phyloP scores from a whole-genome alignment of 345 rosid species.

The Boechera divaricarpa region DNA sequence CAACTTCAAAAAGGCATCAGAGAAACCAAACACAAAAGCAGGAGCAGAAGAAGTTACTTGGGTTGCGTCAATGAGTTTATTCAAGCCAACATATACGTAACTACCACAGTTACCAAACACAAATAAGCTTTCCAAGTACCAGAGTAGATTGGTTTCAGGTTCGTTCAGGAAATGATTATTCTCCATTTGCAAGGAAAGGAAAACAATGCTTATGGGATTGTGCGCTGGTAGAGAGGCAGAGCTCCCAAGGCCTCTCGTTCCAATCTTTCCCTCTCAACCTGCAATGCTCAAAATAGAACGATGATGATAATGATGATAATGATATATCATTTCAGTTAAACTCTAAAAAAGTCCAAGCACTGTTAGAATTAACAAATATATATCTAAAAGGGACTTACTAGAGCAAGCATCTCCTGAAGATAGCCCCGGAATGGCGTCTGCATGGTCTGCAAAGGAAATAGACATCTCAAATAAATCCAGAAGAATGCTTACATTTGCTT shows the following conservation, averaged over 20 bases:
- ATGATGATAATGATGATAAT: not conserved
- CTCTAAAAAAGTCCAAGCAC: not conserved
- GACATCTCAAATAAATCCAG: not conserved
- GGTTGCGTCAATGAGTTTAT: not conserved
- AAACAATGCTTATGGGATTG: not conserved
- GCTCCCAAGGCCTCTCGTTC: slow-evolving; percentile 17
- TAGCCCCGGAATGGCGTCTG: not conserved
- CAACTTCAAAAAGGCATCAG: not conserved
- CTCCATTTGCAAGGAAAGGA: not conserved
- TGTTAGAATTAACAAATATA: too few species aligned
- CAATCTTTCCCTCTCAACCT: slow-evolving; percentile 17
- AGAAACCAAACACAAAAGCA: not conserved
- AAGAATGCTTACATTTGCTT: not conserved
- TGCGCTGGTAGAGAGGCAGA: slow-evolving; percentile 8
- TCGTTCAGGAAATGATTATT: too few species aligned
- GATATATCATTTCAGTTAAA: not conserved
- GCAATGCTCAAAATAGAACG: not conserved
- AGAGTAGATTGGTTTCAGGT: too few species aligned
- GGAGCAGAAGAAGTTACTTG: not conserved
- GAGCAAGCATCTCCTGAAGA: slow-evolving; percentile 6
- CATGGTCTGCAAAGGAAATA: not conserved
- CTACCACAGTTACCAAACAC: not conserved
- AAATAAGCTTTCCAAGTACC: too few species aligned
- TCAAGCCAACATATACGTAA: not conserved
- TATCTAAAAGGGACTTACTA: not conserved